These are phyloP conservation scores for Syzygium aqueum DNA, from an alignment of 345 rosid species.

Conservation along the genomic window DNA sequence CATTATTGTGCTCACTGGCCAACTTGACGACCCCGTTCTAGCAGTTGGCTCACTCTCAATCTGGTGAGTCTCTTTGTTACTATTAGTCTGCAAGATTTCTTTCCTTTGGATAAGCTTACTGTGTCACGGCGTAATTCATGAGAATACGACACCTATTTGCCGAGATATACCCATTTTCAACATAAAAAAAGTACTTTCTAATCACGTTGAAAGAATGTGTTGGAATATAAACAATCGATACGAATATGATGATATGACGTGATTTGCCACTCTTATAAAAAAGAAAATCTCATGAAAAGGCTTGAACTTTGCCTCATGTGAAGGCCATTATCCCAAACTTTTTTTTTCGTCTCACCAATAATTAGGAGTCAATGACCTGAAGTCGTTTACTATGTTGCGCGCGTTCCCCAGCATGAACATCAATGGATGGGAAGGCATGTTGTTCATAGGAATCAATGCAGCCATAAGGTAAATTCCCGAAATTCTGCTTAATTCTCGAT, in stretches of 20 bases:
- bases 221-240: not conserved
- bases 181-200: not conserved
- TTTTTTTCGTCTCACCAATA: not conserved
- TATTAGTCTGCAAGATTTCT: not conserved
- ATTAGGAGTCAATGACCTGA: not conserved
- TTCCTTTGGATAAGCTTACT: not conserved
- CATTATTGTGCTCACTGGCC: conserved; percentile 90
- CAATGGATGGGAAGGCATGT: conserved; percentile 98
- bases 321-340: not conserved
- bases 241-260: not conserved
- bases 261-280: not conserved
- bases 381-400: not conserved
- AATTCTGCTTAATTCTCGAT: not conserved
- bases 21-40: conserved; percentile 72
- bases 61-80: conserved; percentile 28
- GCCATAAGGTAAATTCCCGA: conserved; percentile 54
- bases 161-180: not conserved
- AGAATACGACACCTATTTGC: not conserved
- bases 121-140: not conserved
- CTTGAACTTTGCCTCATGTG: not conserved
- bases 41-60: conserved; percentile 94
- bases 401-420: conserved; percentile 73
- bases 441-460: conserved; percentile 85
- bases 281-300: not conserved
- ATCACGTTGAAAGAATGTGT: not conserved